Conservation (phyloP, 139 green algal genomes). For the Chlorella sp. region DNA sequence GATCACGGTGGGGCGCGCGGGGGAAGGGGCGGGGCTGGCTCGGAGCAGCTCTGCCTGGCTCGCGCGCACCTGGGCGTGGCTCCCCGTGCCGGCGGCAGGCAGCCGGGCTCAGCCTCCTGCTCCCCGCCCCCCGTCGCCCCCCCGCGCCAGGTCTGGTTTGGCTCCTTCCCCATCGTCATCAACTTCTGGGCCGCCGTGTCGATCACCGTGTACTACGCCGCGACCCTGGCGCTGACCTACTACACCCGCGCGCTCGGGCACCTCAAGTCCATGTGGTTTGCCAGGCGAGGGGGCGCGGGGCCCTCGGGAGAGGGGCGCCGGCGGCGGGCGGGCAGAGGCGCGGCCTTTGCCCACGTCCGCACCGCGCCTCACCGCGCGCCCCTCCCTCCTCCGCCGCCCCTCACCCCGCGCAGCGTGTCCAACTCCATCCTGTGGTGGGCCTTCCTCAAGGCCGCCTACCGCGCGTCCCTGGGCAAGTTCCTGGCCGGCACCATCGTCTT, state of each 20-base stretch:
- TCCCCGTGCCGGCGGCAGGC: not conserved
- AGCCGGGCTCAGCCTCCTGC: not conserved
- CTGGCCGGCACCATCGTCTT: conserved; percentile 51
- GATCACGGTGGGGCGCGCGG: conserved; percentile 31
- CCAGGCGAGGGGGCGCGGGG: too few species aligned
- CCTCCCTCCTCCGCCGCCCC: not conserved
- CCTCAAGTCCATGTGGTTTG: conserved; percentile 38
- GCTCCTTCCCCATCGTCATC: conserved; percentile 68
- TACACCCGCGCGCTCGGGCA: conserved; percentile 32
- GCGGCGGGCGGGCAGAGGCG: too few species aligned
- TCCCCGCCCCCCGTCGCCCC: not conserved
- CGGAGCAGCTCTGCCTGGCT: not conserved
- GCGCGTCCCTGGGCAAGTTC: conserved; percentile 38
- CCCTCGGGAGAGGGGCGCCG: too few species aligned
- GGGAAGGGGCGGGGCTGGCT: too few species aligned
- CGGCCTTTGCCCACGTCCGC: too few species aligned
- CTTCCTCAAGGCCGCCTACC: conserved; percentile 64
- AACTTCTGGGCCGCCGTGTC: conserved; percentile 56
- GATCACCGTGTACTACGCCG: conserved; percentile 59
- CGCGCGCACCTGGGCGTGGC: not conserved
- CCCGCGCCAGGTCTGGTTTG: conserved; percentile 45
- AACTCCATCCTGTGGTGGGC: conserved; percentile 61
- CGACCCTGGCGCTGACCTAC: conserved; percentile 44
- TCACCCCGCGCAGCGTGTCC: conserved; percentile 30
- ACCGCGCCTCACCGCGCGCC: too few species aligned